phyloP scores from a whole-genome alignment of 805 yeast species.

The Barnettozyma populi region DNA sequence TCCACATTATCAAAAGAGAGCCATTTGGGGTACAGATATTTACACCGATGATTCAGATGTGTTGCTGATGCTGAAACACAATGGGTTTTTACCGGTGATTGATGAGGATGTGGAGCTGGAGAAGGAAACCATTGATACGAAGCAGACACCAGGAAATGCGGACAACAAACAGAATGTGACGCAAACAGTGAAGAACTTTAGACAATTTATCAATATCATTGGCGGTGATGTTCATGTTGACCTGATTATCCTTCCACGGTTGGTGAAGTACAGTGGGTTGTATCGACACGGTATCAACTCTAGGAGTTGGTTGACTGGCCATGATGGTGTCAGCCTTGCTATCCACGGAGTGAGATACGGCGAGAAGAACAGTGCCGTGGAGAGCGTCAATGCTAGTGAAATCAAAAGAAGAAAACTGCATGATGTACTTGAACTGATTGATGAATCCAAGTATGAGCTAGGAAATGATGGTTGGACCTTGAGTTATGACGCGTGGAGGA shows the following conservation, averaged over 20 bases:
- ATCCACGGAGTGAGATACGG: slow-evolving; percentile 39
- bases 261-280: slow-evolving; percentile 59
- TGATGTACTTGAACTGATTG: slow-evolving; percentile 15
- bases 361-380: slow-evolving; percentile 24
- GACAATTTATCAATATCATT: slow-evolving; percentile 24
- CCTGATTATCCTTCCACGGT: slow-evolving; percentile 56
- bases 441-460: slow-evolving; percentile 1
- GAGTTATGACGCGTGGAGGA: slow-evolving; percentile 20
- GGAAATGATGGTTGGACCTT: slow-evolving; percentile 16
- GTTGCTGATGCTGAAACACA: slow-evolving; percentile 65
- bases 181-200: slow-evolving; percentile 25
- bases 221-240: slow-evolving; percentile 31
- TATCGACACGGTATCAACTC: slow-evolving; percentile 67
- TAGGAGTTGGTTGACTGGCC: slow-evolving; percentile 65
- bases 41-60: slow-evolving; percentile 94
- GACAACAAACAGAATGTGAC: slow-evolving; percentile 27
- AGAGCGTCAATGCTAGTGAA: slow-evolving; percentile 12
- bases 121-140: slow-evolving; percentile 11
- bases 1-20: slow-evolving; percentile 22
- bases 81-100: slow-evolving; percentile 52
- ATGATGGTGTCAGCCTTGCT: slow-evolving; percentile 75
- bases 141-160: slow-evolving; percentile 38
- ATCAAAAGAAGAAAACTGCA: slow-evolving; percentile 21
- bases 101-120: slow-evolving; percentile 20
- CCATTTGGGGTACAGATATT: slow-evolving; percentile 87